Evolutionary conservation across 176 grass and related monocot species (phyloP).

Genomic region (Microstegium vimineum): DNA sequence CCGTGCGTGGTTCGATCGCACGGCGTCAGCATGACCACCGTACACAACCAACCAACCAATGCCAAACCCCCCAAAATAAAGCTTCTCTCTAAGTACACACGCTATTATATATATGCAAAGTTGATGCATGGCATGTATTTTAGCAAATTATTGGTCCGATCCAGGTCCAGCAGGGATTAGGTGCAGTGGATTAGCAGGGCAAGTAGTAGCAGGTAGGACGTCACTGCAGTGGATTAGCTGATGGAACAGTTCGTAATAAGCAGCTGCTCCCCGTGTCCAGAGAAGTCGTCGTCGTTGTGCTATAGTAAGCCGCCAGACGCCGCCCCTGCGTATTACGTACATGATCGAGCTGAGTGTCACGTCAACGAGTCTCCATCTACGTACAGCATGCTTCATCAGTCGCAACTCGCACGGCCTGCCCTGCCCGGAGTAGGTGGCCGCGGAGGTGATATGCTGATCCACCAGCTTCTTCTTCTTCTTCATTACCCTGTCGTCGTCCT

Average conservation of each 20-base stretch:
- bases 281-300: not conserved
- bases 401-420: not conserved
- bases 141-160: not conserved
- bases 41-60: not conserved
- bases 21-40: not conserved
- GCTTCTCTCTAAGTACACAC: not conserved
- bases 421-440: not conserved
- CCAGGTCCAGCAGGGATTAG: slow-evolving; percentile 15
- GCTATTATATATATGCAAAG: not conserved
- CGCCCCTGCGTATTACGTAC: too few species aligned
- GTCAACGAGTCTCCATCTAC: not conserved
- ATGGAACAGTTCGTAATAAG: not conserved
- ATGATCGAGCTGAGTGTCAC: slow-evolving; percentile 5
- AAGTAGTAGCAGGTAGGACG: slow-evolving; percentile 22
- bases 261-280: not conserved
- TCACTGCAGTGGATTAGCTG: slow-evolving; percentile 3
- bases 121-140: not conserved
- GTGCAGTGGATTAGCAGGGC: slow-evolving; percentile 31
- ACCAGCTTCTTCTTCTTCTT: too few species aligned
- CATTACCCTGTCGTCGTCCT: not conserved
- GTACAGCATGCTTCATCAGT: not conserved
- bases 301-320: not conserved
- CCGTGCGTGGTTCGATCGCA: not conserved
- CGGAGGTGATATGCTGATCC: not conserved
- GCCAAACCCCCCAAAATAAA: not conserved